Evolutionary conservation across 257 asterid species (phyloP).

Genomic region (Solanum virginianum): DNA sequence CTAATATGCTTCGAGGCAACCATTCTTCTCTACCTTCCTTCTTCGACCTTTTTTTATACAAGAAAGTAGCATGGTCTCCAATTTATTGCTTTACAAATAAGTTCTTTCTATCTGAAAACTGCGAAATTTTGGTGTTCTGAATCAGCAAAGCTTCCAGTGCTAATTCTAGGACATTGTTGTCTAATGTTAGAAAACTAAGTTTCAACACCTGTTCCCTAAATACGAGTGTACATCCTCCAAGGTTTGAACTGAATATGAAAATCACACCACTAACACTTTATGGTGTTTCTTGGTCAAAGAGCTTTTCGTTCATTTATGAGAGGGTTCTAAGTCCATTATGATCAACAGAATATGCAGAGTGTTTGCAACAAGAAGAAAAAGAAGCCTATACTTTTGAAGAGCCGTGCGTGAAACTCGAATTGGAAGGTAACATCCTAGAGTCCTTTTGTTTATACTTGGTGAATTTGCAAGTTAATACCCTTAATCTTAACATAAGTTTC

Average conservation of each 20-base stretch:
- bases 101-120: background rate
- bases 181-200: background rate
- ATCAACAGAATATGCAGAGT: slow-evolving; percentile 5
- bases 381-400: background rate
- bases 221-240: background rate
- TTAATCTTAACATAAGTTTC: background rate
- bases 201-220: background rate
- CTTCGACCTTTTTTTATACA: background rate
- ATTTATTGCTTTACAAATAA: background rate
- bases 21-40: background rate
- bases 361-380: background rate
- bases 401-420: background rate
- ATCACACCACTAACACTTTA: slow-evolving; percentile 23
- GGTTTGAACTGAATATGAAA: background rate
- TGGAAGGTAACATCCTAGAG: background rate
- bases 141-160: background rate
- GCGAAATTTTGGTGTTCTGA: background rate
- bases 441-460: background rate
- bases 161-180: background rate
- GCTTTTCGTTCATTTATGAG: slow-evolving; percentile 22
- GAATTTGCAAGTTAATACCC: background rate
- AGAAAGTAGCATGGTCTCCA: background rate
- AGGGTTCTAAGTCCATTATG: slow-evolving; percentile 40
- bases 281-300: slow-evolving; percentile 35
- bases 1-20: background rate